These are phyloP conservation scores for Linnemannia exigua DNA, from an alignment of 192 early-diverging fungal genomes.

Conservation along the genomic window DNA sequence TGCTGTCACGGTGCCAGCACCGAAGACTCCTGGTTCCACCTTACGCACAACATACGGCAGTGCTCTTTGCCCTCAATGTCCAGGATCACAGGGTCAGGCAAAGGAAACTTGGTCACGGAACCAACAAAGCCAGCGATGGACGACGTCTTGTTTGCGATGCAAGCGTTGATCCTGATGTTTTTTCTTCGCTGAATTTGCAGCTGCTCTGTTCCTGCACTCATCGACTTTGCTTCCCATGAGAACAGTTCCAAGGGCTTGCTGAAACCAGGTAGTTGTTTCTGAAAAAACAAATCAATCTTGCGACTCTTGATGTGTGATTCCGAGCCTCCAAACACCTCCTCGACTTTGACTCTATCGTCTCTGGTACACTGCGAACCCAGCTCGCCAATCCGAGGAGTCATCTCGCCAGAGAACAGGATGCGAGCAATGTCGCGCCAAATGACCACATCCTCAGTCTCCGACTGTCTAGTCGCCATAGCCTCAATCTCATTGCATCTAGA, in stretches of 20 bases:
- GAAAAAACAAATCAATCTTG: conserved; percentile 9
- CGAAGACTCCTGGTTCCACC: conserved; percentile 20
- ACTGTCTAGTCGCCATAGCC: neutral
- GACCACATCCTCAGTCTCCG: conserved; percentile 19
- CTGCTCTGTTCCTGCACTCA: neutral
- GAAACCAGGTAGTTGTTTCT: neutral
- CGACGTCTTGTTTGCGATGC: conserved; percentile 13
- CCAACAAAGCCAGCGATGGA: conserved; percentile 2
- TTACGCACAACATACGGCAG: conserved; percentile 17
- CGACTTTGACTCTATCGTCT: neutral
- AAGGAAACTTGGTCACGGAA: too few species aligned
- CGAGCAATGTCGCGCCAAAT: conserved; percentile 16
- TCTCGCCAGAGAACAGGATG: neutral
- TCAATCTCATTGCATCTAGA: conserved; percentile 16
- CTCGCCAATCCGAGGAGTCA: conserved; percentile 12
- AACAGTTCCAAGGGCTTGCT: conserved; percentile 11
- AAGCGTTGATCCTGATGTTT: conserved; percentile 18
- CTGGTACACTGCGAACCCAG: conserved; percentile 4
- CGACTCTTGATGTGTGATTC: neutral
- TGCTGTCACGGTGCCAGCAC: too few species aligned
- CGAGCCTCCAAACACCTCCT: neutral
- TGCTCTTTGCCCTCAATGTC: conserved; percentile 11
- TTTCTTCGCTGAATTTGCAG: conserved; percentile 17
- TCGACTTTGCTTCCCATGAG: conserved; percentile 21
- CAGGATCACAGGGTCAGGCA: too few species aligned